Conservation (phyloP, 768 basidiomycete genomes). For the Galerina marginata region DNA sequence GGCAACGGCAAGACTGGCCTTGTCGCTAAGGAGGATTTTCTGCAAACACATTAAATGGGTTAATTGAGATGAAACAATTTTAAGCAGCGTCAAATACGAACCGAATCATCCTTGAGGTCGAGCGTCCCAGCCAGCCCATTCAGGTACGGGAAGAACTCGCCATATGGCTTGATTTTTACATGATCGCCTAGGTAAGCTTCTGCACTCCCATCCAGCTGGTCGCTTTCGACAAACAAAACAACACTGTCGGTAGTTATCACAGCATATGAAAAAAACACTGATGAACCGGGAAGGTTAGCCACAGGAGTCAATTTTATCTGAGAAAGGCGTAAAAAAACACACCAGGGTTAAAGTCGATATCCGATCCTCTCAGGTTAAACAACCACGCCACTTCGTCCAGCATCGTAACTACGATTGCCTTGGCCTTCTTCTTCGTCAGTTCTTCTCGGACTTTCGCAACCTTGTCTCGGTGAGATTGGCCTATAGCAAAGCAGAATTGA, state of each 20-base stretch:
- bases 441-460: constrained; percentile 69
- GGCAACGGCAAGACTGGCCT: constrained; percentile 81
- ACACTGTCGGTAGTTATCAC: constrained; percentile 66
- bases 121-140: constrained; percentile 47
- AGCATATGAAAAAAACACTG: constrained; percentile 94
- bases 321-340: constrained; percentile 8
- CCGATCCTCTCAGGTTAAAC: constrained; percentile 90
- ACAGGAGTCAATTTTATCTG: background rate
- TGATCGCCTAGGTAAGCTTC: constrained; percentile 54
- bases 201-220: constrained; percentile 50
- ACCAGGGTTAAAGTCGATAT: constrained; percentile 86
- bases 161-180: constrained; percentile 76
- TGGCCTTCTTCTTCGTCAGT: constrained; percentile 62
- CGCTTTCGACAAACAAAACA: constrained; percentile 71
- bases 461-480: constrained; percentile 70
- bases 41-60: constrained; percentile 27
- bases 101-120: constrained; percentile 37
- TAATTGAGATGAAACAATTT: background rate
- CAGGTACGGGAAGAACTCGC: constrained; percentile 68
- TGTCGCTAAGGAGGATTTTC: constrained; percentile 80
- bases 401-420: constrained; percentile 82
- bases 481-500: constrained; percentile 32
- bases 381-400: constrained; percentile 96
- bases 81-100: constrained; percentile 22
- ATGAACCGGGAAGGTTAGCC: constrained; percentile 1